Evolutionary conservation across 2,329 filamentous ascomycete genomes (phyloP).

Genomic region (Intubia oerlemansii): DNA sequence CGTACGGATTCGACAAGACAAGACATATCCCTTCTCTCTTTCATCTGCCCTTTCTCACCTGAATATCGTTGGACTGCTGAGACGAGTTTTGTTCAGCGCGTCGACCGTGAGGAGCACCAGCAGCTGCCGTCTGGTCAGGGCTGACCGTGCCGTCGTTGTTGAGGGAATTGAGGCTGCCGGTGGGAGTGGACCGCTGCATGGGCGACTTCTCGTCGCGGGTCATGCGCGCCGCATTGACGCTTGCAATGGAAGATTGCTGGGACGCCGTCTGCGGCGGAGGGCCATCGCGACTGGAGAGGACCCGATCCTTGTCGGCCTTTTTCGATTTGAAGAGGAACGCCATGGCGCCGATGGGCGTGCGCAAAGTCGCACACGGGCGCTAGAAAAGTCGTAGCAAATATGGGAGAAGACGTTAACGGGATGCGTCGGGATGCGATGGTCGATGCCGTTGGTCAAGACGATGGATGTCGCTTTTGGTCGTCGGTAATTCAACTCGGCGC

Average conservation of each 20-base stretch:
- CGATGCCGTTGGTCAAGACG: too few species aligned
- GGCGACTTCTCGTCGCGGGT: conserved; percentile 33
- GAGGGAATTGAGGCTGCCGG: conserved; percentile 57
- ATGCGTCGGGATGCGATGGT: too few species aligned
- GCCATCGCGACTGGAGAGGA: conserved; percentile 31
- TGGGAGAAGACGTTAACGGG: too few species aligned
- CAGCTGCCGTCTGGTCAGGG: conserved; percentile 44
- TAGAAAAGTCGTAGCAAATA: not conserved
- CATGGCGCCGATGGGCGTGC: conserved; percentile 27
- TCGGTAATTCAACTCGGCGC: too few species aligned
- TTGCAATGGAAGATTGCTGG: conserved; percentile 24
- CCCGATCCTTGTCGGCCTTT: conserved; percentile 42
- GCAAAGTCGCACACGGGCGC: conserved; percentile 2
- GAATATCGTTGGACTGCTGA: conserved; percentile 16
- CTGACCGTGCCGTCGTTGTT: conserved; percentile 32
- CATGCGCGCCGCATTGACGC: conserved; percentile 22
- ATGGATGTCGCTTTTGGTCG: too few species aligned
- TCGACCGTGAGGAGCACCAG: too few species aligned
- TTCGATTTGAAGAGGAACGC: conserved; percentile 70
- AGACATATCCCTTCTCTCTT: too few species aligned
- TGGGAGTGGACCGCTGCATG: conserved; percentile 44
- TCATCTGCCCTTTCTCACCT: too few species aligned
- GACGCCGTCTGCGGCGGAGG: conserved; percentile 18
- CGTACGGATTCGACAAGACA: too few species aligned
- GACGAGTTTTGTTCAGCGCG: conserved; percentile 28